phyloP scores from a whole-genome alignment of 2,329 filamentous ascomycete genomes.

The Seiridium cupressi region DNA sequence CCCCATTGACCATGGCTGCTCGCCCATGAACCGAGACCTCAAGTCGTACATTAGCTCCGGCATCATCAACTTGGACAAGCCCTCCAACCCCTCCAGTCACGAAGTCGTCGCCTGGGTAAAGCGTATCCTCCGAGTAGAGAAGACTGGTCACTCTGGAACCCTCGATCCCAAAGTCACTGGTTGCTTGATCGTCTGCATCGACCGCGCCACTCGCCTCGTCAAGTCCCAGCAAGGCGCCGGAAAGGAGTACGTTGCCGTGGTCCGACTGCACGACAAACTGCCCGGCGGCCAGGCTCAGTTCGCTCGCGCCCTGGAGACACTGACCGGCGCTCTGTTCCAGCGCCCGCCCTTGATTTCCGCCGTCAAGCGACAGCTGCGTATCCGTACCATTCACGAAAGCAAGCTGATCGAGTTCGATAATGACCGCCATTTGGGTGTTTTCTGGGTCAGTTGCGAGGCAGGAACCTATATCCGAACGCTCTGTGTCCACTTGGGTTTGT shows the following conservation, averaged over 20 bases:
- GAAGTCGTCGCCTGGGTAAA: constrained; percentile 99
- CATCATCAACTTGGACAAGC: constrained; percentile 97
- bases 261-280: constrained; percentile 92
- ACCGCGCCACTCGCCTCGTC: constrained; percentile 94
- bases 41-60: constrained; percentile 97
- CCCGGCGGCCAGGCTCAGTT: constrained; percentile 92
- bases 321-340: constrained; percentile 96
- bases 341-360: constrained; percentile 95
- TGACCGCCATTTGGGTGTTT: constrained; percentile 92
- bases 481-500: constrained; percentile 83
- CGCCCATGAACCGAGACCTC: constrained; percentile 88
- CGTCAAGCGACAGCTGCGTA: constrained; percentile 97
- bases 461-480: constrained; percentile 98
- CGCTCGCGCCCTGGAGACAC: constrained; percentile 86
- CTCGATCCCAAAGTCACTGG: constrained; percentile 98
- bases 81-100: constrained; percentile 95
- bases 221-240: constrained; percentile 98
- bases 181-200: constrained; percentile 78
- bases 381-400: constrained; percentile 96
- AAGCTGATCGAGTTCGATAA: constrained; percentile 98
- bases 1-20: constrained; percentile 89
- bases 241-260: constrained; percentile 98
- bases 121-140: constrained; percentile 90
- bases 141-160: constrained; percentile 97
- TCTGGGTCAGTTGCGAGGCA: constrained; percentile 99